A percentile compares a stretch with the other conserved stretches of the same genome.
Conservation (phyloP, 768 basidiomycete genomes). For the Trametes cubensis region DNA sequence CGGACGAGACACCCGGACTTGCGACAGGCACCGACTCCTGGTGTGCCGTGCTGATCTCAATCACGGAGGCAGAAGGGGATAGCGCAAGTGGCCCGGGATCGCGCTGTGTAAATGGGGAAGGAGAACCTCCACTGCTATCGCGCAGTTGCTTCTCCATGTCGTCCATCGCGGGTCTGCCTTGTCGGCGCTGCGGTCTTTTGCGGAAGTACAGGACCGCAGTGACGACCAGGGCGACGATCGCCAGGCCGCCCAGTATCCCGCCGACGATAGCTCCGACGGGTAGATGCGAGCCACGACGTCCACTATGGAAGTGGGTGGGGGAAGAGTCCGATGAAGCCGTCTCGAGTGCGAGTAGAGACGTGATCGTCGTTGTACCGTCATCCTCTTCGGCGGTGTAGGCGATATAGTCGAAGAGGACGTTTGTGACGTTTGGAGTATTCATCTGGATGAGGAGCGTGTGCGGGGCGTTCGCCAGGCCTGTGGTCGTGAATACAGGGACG, state of each 20-base stretch:
- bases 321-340: no score
- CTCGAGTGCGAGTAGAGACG: background rate
- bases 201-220: conserved; percentile 1
- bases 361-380: background rate
- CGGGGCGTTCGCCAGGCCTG: background rate
- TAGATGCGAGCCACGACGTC: background rate
- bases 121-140: background rate
- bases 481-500: conserved; percentile 10
- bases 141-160: conserved; percentile 8
- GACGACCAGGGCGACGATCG: conserved; percentile 1
- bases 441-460: conserved; percentile 10
- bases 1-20: no score
- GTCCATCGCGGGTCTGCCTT: background rate
- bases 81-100: background rate
- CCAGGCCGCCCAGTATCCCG: conserved; percentile 14
- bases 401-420: conserved; percentile 14
- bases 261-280: conserved; percentile 9
- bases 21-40: no score
- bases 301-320: background rate
- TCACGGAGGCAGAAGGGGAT: no score
- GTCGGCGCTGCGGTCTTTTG: background rate
- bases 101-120: background rate
- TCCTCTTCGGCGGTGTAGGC: conserved; percentile 6
- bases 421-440: background rate
- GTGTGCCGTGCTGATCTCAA: no score